These are phyloP conservation scores for Psilocybe cyanescens DNA, from an alignment of 768 basidiomycete genomes.

Conservation along the genomic window DNA sequence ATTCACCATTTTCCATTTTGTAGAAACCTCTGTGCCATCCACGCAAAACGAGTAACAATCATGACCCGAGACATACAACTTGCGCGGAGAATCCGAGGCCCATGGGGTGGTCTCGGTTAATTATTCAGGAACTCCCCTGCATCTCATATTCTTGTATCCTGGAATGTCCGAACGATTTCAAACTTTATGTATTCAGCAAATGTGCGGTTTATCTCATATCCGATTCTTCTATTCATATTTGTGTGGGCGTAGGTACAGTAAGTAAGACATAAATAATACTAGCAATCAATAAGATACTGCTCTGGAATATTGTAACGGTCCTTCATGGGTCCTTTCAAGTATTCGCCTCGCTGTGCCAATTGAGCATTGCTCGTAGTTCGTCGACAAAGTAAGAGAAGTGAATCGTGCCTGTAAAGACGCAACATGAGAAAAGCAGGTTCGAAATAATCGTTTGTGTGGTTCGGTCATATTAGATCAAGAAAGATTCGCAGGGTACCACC, in stretches of 20 bases:
- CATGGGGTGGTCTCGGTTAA: constrained; percentile 77
- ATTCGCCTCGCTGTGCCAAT: no score
- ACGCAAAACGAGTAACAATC: constrained; percentile 96
- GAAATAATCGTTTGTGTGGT: neutral
- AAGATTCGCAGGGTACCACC: constrained; percentile 60
- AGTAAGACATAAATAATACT: constrained; percentile 3
- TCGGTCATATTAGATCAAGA: constrained; percentile 95
- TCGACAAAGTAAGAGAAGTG: no score
- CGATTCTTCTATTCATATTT: neutral
- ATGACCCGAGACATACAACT: constrained; percentile 98
- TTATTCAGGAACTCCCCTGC: neutral
- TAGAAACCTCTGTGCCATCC: constrained; percentile 95
- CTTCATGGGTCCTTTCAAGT: no score
- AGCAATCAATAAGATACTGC: neutral
- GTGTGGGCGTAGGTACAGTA: constrained; percentile 11
- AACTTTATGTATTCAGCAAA: neutral
- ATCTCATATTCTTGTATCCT: neutral
- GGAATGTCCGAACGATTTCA: neutral
- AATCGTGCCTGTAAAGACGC: neutral
- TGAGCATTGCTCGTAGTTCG: neutral
- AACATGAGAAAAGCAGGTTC: neutral
- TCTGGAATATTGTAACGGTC: no score
- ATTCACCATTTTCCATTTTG: constrained; percentile 5
- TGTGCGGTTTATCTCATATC: neutral
- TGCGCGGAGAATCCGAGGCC: constrained; percentile 91